Base-by-base conservation (phyloP, 345 rosid species). In the Eucalyptus pauciflora region DNA sequence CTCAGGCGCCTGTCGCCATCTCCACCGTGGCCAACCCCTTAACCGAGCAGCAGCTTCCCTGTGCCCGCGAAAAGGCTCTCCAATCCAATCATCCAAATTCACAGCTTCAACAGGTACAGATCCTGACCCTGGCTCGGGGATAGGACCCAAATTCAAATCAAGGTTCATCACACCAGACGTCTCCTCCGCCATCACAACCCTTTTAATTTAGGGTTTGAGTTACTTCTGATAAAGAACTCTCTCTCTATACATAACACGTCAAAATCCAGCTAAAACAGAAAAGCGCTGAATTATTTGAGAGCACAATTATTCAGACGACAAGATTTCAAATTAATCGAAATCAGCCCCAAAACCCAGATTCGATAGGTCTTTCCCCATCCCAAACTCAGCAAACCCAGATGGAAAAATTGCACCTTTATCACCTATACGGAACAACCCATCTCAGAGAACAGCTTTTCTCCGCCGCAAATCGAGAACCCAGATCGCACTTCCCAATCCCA, bases 111-210 rank as follows among this genome's bases (percentile, higher is more conserved):
- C 96, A 80, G 89, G 92, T 14, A 93, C 62, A 10, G 92, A 86
- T 64, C 90, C 95, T 15, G 95, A 89, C 18, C 88, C 95, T 25
- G 93, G 90, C 92, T 95, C 99, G 60, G 98, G 97, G 90, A 89
- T 95, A 86, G 99, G 99, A 58, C 98, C 98, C 87, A 97, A 94
- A 90, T 97, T 97, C 96, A 97, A 94, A 92, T 97, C 99, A 58
- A 97, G 99, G 91, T 97, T 96, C 99, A 97, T 96, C 48, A 97
- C 92, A 87, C 96, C 97, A 50, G 96, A 92, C 88, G 94, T 91
- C 92, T 94, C 97, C 85, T 96, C 98, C 60, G 92, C 96, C 99
- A 96, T 96, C 88, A 88, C 89, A 51, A 89, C 29, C 51, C 86
- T 51, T 67, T 50, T 81, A 49, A 86, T 81, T 25, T 79, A 48